Base-by-base conservation (phyloP, 1,284 basidiomycete species). In the Xanthoconium separans region DNA sequence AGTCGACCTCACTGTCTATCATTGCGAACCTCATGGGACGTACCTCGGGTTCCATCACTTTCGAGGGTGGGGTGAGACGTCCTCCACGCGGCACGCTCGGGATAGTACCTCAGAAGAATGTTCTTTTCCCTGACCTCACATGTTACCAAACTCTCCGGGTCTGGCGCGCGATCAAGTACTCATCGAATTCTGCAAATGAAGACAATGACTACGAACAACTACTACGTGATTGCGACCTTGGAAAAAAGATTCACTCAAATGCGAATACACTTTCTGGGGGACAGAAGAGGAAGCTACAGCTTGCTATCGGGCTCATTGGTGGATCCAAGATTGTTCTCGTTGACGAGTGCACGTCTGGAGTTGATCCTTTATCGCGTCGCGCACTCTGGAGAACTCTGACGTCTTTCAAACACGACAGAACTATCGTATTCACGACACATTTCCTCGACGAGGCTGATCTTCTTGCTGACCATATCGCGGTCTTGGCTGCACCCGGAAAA, bases 381-480 rank as follows among this genome's bases (percentile, higher is more conserved):
- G 84, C 90, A 0, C 73, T 93, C 24, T 93, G 90, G 90, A 79
- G 84, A 55, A 85, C 85, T 0, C 69, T 92, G 47, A 85, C 79
- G 6, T 78, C 81, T 0, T 82, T 89, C 44, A 77, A 85, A 16
- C 74, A 84, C 31, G 79, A 82, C 29, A 75, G 87, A 24, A 84
- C 84, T 0, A 78, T 88, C 40, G 71, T 89, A 9, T 83, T 89
- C 61, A 89, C 86, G 0, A 89, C 85, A 2, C 87, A 89, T 66
- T 88, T 91, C 70, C 75, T 91, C 6, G 90, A 93, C 60, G 89
- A 93, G 70, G 89, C 89, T 0, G 90, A 92, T 64, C 75, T 91
- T 15, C 73, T 93, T 11, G 90, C 84, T 0, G 89, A 92, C 60
- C 76, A 82, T 12, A 88, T 93, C 47, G 86, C 85, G 0, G 85